Evolutionary conservation across 345 rosid species (phyloP).

Genomic region (Euphorbia lathyris): DNA sequence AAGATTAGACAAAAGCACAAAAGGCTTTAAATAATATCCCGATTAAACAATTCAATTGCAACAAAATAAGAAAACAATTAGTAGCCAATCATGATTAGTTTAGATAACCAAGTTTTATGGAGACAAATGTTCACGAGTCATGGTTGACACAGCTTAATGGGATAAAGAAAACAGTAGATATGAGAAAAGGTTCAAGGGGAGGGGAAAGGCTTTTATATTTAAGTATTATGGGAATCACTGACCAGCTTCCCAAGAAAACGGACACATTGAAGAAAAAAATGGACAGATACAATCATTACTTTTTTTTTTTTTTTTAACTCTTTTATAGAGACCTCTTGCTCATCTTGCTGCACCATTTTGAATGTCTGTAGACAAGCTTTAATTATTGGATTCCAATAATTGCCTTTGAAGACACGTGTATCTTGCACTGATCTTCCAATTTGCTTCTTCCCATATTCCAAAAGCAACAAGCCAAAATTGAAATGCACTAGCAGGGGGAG

Average conservation of each 20-base stretch:
- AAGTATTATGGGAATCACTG: background rate
- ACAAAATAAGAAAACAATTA: background rate
- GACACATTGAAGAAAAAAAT: too few species aligned
- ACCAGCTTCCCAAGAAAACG: background rate
- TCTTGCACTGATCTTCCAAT: background rate
- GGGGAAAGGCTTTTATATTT: background rate
- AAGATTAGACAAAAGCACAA: background rate
- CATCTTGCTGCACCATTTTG: background rate
- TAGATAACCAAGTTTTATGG: background rate
- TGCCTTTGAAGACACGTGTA: background rate
- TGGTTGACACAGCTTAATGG: background rate
- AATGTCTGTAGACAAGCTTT: background rate
- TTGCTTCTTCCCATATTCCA: background rate
- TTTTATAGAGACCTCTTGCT: background rate
- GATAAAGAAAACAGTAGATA: background rate
- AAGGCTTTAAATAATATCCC: background rate
- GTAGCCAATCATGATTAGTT: background rate
- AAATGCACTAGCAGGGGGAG: too few species aligned
- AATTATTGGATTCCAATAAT: background rate
- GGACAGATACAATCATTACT: too few species aligned
- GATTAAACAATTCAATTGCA: background rate
- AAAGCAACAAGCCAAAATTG: conserved; percentile 1
- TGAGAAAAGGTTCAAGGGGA: background rate
- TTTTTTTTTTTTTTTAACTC: too few species aligned
- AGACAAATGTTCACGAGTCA: background rate